Base-by-base conservation (phyloP, 1,139 yeast genomes). In the Lodderomyces beijingensis region DNA sequence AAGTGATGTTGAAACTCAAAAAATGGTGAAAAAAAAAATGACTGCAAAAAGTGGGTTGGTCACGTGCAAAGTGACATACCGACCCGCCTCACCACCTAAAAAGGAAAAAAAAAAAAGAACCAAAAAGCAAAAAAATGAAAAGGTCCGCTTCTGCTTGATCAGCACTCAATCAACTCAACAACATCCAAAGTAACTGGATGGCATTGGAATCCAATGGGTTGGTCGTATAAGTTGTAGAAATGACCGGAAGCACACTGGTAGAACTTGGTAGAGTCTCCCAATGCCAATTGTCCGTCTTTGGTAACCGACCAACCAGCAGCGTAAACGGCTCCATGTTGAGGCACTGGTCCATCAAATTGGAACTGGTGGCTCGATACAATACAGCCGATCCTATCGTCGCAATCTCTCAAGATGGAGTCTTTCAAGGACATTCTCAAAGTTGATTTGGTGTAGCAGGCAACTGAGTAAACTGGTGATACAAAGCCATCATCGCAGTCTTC, bases 331-430 rank as follows among this genome's bases (percentile, higher is more conserved):
- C 70, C 71, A 40, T 54, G 53, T 46, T 62, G 70, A 24, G 71
- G 72, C 15, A 62, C 55, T 11, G 71, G 69, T 3, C 70, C 70
- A 43, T 68, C 74, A 39, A 68, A 67, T 46, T 65, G 73, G 44
- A 67, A 62, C 43, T 67, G 72, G 34, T 57, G 59, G 33, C 61
- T 60, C 2, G 63, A 53, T 12, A 66, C 73, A 41, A 67, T 65
- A 16, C 69, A 55, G 3, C 72, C 74, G 32, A 65, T 58, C 41
- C 71, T 49, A 31, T 55, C 51, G 23, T 48, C 54, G 9, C 59
- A 44, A 43, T 67, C 72, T 26, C 55, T 49, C 34, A 67, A 52
- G 16, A 63, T 50, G 2, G 68, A 62, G 23, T 58, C 60, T 6
- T 46, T 41, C 25, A 65, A 52, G 4, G 51, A 45, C 57, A 65